A percentile compares a stretch with the other conserved stretches of the same genome.
Evolutionary conservation across 1,284 basidiomycete species (phyloP).

Genomic region (Puccinia horiana): DNA sequence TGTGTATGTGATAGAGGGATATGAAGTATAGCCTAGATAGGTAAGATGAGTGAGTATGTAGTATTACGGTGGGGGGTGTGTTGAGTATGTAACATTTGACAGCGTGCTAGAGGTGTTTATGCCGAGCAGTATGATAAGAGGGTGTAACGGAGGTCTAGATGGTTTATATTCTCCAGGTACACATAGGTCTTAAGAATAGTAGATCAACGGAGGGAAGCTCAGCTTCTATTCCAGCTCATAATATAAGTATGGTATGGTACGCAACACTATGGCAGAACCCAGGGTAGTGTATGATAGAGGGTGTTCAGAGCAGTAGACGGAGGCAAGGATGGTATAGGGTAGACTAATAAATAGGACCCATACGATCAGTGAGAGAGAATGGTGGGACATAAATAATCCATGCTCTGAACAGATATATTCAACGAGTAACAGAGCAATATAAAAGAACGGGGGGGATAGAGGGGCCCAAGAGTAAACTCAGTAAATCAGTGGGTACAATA

Average conservation of each 20-base stretch:
- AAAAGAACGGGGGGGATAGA: not conserved
- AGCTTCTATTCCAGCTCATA: conserved; percentile 4
- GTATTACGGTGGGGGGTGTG: not conserved
- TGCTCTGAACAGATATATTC: not conserved
- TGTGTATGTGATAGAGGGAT: not conserved
- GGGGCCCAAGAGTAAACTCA: conserved; percentile 1
- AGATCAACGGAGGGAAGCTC: conserved; percentile 10
- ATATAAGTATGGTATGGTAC: not conserved
- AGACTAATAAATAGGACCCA: not conserved
- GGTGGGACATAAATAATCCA: conserved; percentile 2
- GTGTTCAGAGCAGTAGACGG: not conserved
- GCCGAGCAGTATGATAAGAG: not conserved
- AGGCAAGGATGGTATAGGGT: conserved; percentile 5
- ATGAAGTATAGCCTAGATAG: not conserved
- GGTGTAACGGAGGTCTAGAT: conserved; percentile 14
- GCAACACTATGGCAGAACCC: not conserved
- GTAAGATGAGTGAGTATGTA: conserved; percentile 9
- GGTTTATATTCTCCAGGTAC: conserved; percentile 13
- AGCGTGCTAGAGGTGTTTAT: not conserved
- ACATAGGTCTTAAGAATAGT: not conserved
- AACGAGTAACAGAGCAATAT: not conserved
- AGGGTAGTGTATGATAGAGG: conserved; percentile 9
- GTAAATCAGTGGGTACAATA: conserved; percentile 8
- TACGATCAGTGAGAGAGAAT: not conserved
- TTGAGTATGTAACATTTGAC: conserved; percentile 5